Conservation (phyloP, 2,329 filamentous ascomycete species). For the Hypocrella siamensis region DNA sequence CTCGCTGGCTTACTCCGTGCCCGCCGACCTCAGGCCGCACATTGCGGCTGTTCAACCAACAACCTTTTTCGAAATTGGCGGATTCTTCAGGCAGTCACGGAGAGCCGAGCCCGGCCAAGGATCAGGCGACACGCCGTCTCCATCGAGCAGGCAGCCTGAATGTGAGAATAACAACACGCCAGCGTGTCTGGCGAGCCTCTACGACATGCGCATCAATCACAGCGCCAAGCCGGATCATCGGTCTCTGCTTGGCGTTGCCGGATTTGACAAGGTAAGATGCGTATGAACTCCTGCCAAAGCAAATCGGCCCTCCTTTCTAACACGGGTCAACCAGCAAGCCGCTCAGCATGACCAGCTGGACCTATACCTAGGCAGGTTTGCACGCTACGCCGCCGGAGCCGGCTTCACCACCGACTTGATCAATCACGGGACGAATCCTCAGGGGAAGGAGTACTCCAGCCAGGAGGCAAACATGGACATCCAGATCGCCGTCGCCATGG, state of each 20-base stretch:
- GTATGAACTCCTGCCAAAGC: background rate
- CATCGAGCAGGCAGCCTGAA: conserved; percentile 4
- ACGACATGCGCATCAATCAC: conserved; percentile 23
- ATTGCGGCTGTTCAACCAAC: conserved; percentile 33
- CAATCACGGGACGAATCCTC: conserved; percentile 37
- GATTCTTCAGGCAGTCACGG: background rate
- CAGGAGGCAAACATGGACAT: conserved; percentile 22
- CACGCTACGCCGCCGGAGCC: conserved; percentile 31
- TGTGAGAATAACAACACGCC: conserved; percentile 26
- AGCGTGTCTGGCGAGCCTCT: conserved; percentile 26
- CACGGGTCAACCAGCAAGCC: conserved; percentile 24
- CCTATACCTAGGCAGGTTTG: conserved; percentile 37
- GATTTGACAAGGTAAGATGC: conserved; percentile 21
- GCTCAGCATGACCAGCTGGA: conserved; percentile 38
- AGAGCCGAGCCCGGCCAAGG: background rate
- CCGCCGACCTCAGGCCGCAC: conserved; percentile 12
- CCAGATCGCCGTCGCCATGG: conserved; percentile 19
- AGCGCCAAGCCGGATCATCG: conserved; percentile 42
- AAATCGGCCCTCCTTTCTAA: background rate
- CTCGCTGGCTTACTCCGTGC: conserved; percentile 22
- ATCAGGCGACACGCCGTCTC: background rate
- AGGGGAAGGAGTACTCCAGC: conserved; percentile 17
- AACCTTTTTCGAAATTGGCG: conserved; percentile 12
- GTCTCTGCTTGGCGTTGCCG: conserved; percentile 47
- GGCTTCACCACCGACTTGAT: conserved; percentile 43